phyloP scores from a whole-genome alignment of 352 stramenopile species.

The Thraustotheca clavata region DNA sequence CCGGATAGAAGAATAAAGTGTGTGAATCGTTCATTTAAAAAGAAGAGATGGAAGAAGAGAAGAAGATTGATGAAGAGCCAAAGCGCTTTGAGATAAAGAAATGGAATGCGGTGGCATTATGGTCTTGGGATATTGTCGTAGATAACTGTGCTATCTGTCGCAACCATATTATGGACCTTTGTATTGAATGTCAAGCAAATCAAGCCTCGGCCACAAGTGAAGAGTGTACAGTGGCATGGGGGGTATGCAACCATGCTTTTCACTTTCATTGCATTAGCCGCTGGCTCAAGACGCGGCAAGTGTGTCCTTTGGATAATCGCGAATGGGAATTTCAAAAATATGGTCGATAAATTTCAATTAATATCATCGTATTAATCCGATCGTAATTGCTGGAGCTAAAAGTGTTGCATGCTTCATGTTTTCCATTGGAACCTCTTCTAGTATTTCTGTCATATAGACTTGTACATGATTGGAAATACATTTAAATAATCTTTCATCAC shows the following conservation, averaged over 20 bases:
- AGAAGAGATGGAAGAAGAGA: conserved; percentile 14
- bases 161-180: conserved; percentile 99
- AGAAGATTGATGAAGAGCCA: conserved; percentile 31
- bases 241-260: conserved; percentile 95
- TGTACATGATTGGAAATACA: neutral
- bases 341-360: conserved; percentile 47
- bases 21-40: conserved; percentile 1
- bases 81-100: conserved; percentile 99
- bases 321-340: conserved; percentile 99
- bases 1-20: neutral
- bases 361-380: neutral
- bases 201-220: conserved; percentile 81
- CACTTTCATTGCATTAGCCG: conserved; percentile 99
- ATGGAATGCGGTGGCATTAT: conserved; percentile 98
- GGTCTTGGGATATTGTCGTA: conserved; percentile 93
- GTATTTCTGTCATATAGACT: neutral
- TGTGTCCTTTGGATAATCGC: conserved; percentile 99
- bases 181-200: conserved; percentile 98
- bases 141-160: conserved; percentile 97
- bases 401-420: neutral
- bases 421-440: neutral
- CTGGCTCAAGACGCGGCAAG: conserved; percentile 98
- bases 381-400: neutral
- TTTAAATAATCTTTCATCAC: neutral
- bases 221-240: conserved; percentile 82